phyloP scores from a whole-genome alignment of 1,284 basidiomycete species.

The Bondarzewia mesenterica region DNA sequence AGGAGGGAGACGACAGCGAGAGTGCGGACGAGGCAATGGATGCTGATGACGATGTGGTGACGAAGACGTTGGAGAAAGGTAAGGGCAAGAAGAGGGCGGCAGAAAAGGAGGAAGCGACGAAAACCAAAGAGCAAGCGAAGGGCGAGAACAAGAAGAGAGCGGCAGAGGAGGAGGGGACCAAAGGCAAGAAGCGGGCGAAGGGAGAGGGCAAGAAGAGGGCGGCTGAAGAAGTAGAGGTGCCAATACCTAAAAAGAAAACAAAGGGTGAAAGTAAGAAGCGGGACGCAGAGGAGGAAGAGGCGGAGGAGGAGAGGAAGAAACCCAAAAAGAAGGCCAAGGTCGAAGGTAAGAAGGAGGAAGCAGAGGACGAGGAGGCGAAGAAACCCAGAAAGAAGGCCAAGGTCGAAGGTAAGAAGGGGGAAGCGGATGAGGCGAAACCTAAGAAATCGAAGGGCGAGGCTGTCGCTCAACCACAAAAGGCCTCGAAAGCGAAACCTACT shows the following conservation, averaged over 20 bases:
- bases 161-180: constrained; percentile 17
- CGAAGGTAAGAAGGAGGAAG: too few species aligned
- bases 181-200: constrained; percentile 13
- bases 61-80: constrained; percentile 13
- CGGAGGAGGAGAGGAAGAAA: not conserved
- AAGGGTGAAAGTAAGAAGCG: constrained; percentile 11
- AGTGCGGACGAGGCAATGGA: constrained; percentile 15
- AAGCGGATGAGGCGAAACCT: too few species aligned
- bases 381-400: too few species aligned
- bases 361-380: too few species aligned
- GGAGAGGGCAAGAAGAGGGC: constrained; percentile 9
- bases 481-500: not conserved
- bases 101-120: constrained; percentile 20
- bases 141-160: constrained; percentile 26
- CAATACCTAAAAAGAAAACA: constrained; percentile 16
- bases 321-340: constrained; percentile 12
- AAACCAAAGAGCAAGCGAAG: constrained; percentile 26
- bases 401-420: too few species aligned
- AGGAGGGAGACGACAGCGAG: constrained; percentile 12
- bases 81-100: constrained; percentile 39
- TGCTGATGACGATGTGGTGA: constrained; percentile 16
- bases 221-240: constrained; percentile 10
- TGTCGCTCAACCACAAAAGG: too few species aligned
- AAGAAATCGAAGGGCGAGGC: constrained; percentile 14
- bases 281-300: constrained; percentile 6